Base-by-base conservation (phyloP, 1,139 yeast species). In the Yamadazyma blattariae region DNA sequence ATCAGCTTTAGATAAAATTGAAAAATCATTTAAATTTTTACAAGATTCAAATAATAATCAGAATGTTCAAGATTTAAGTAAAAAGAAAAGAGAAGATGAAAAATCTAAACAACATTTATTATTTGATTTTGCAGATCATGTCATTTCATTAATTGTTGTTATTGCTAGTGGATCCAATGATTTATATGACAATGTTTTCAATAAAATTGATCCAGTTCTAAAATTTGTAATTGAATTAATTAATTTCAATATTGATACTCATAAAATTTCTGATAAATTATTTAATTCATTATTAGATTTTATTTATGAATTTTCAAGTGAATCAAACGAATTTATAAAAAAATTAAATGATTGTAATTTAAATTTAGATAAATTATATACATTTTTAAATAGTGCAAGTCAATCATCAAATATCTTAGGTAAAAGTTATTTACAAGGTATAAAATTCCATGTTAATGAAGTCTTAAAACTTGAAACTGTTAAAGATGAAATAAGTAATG, bases 71-170 rank as follows among this genome's bases (percentile, higher is more conserved):
- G 37, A 36, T 14, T 25, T 33, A n/a, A 27, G 26, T 15, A 42
- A 29, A 23, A 54, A 42, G 39, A 56, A 47, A 36, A 40, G 36
- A 25, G 47, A 46, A 19, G 59, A 63, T 32, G 71, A 67, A 25
- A 73, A 71, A 37, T 67, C 71, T 15, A 68, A 64, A 43, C 54
- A 58, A 32, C 69, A 71, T 38, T 53, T 79, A 36, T 59, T 84
- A 33, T 77, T 72, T 48, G 90, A 82, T 43, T 80, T 77, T 48
- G 65, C 83, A 1, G 97, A 89, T 45, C 89, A 88, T 51, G 53
- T 89, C 26, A 55, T 87, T 27, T 80, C 92, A 1, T 68, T 90
- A 34, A 56, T 82, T 7, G 78, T 83, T 12, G 83, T 83, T 1
- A 61, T 92, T 37, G 79, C 85, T 12, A 74, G 80, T 43, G 76